Evolutionary conservation across 352 stramenopile genomes (phyloP).

Genomic region (Phytophthora pinifolia): DNA sequence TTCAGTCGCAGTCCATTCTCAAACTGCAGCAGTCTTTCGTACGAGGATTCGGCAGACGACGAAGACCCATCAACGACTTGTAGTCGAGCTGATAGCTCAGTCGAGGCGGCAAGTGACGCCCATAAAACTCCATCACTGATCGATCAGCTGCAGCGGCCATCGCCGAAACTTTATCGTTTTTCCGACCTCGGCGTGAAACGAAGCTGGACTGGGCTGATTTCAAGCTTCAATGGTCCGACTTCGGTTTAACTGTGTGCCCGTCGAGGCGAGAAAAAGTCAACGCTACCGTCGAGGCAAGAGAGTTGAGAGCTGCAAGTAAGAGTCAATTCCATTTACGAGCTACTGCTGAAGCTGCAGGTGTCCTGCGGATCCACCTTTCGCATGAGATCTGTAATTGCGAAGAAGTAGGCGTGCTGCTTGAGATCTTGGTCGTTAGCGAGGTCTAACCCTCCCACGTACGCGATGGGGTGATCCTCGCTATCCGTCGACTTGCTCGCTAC

Average conservation of each 20-base stretch:
- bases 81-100: no score
- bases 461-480: conserved; percentile 21
- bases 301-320: no score
- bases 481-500: conserved; percentile 5
- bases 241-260: conserved; percentile 1
- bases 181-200: conserved; percentile 5
- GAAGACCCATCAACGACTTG: background rate
- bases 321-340: background rate
- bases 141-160: no score
- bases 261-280: no score
- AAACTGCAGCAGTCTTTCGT: conserved; percentile 16
- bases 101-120: no score
- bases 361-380: conserved; percentile 22
- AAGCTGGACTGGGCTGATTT: background rate
- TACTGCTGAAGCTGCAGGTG: conserved; percentile 11
- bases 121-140: no score
- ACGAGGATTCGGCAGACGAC: conserved; percentile 7
- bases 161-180: background rate
- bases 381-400: conserved; percentile 13
- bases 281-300: no score
- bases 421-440: conserved; percentile 25
- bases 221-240: conserved; percentile 8
- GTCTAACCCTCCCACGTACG: conserved; percentile 60
- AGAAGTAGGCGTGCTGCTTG: conserved; percentile 16
- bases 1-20: conserved; percentile 21